phyloP scores from a whole-genome alignment of 371 early-diverging fungal genomes.

The Syncephalastrum monosporum region DNA sequence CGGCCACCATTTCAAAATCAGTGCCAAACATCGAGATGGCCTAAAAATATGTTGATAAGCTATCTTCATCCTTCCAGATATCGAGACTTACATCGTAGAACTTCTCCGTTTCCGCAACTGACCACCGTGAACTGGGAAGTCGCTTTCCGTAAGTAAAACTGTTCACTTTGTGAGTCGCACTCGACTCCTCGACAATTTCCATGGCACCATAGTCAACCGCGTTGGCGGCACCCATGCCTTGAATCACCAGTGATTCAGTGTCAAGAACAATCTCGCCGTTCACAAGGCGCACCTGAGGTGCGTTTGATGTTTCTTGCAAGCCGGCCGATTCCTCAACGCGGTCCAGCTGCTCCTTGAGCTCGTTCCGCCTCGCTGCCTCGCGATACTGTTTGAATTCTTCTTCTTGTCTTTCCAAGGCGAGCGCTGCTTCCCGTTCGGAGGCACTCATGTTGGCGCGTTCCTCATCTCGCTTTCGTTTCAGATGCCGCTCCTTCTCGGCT shows the following conservation, averaged over 20 bases:
- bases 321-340: not conserved
- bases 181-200: conserved; percentile 72
- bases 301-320: conserved; percentile 43
- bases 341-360: too few species aligned
- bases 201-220: conserved; percentile 33
- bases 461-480: conserved; percentile 24
- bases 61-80: not conserved
- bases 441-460: conserved; percentile 18
- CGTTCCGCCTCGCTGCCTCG: too few species aligned
- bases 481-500: conserved; percentile 27
- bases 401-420: conserved; percentile 17
- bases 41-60: conserved; percentile 25
- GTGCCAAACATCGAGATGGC: conserved; percentile 74
- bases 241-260: conserved; percentile 53
- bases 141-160: conserved; percentile 52
- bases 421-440: conserved; percentile 9
- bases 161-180: conserved; percentile 55
- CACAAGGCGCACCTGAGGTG: conserved; percentile 59
- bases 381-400: conserved; percentile 10
- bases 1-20: conserved; percentile 68
- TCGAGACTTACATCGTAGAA: conserved; percentile 56
- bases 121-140: conserved; percentile 49
- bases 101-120: conserved; percentile 50
- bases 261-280: conserved; percentile 71
- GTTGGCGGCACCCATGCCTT: conserved; percentile 31